Evolutionary conservation across 495 filamentous ascomycete species (phyloP), one percentile per base, ranked within the genome.

Genomic region (Aspergillus indologenus): DNA sequence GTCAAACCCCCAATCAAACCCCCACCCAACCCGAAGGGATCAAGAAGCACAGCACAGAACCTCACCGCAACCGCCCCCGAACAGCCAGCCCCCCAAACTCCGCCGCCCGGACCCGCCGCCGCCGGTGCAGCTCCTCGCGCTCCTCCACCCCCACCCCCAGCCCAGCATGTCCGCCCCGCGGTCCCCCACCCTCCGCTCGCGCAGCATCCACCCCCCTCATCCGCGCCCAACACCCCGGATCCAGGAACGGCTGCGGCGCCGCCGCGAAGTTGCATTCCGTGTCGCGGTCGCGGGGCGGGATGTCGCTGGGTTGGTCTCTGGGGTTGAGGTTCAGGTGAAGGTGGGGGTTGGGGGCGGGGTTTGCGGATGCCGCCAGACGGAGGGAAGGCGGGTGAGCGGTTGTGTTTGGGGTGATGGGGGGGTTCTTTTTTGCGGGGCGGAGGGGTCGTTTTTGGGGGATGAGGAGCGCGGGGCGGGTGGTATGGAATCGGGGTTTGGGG

Each of bases 41-140:
- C 24, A 63, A 43, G 45, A 26, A 17, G 48, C 40, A 50, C n/a
- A 44, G 19, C 22, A 18, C 14, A 59, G 43, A 19, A 56, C 45
- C 17, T 19, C 56, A 59, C 56, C 59, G 34, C 54, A 65, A 31
- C 56, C 63, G 56, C 51, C 57, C 61, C 60, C 57, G 43, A 58
- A 74, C 68, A 58, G 70, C 70, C 66, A 71, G 68, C 20, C 65
- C 65, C 43, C 68, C 67, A 65, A 68, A 74, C 62, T 70, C 65
- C 29, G 65, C 64, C 52, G 72, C 67, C 17, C 59, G 58, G 40
- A 68, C 66, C 14, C 58, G 53, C 19, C 64, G 50, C 47, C 53
- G 46, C 20, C 66, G 51, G 45, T 34, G 47, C 43, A 68, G 46
- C 29, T 71, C 70, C 4, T 57, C 57, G 15, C 54, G 34, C 47